Conservation (phyloP, 2,329 filamentous ascomycete species). For the Didymella keratinophila region DNA sequence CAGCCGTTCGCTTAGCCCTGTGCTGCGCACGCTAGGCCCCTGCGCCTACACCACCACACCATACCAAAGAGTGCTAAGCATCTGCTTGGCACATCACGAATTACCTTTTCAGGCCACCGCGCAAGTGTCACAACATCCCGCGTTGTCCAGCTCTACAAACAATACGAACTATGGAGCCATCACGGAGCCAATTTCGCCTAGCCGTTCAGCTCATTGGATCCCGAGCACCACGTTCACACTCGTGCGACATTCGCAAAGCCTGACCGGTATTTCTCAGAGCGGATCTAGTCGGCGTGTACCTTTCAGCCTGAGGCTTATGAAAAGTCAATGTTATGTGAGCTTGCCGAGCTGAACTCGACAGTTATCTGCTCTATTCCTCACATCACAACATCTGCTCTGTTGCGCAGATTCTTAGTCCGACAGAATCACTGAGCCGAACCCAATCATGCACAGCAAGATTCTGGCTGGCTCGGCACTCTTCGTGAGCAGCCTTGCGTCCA, state of each 20-base stretch:
- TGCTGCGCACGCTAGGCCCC: constrained; percentile 15
- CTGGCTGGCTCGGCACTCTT: constrained; percentile 26
- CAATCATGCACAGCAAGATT: constrained; percentile 5
- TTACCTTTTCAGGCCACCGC: constrained; percentile 26
- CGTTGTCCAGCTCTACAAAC: constrained; percentile 24
- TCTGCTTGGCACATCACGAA: constrained; percentile 27
- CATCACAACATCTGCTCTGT: too few relatives aligned
- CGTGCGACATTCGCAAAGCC: constrained; percentile 13
- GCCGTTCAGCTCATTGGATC: constrained; percentile 23
- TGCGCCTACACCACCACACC: constrained; percentile 17
- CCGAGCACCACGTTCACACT: constrained; percentile 9
- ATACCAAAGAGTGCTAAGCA: constrained; percentile 27
- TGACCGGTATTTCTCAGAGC: constrained; percentile 24
- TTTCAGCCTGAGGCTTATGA: constrained; percentile 12
- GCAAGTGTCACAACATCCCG: constrained; percentile 31
- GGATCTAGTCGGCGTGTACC: constrained; percentile 10
- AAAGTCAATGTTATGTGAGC: constrained; percentile 20
- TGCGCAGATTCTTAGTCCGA: too few relatives aligned
- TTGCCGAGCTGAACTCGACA: neutral
- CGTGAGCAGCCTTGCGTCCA: constrained; percentile 25
- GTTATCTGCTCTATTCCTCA: neutral
- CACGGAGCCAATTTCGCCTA: constrained; percentile 22
- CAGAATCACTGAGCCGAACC: neutral
- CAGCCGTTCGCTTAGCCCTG: constrained; percentile 27
- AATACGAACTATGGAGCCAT: constrained; percentile 27